phyloP scores from a whole-genome alignment of 352 stramenopile genomes.

The Globisporangium iwayamae region DNA sequence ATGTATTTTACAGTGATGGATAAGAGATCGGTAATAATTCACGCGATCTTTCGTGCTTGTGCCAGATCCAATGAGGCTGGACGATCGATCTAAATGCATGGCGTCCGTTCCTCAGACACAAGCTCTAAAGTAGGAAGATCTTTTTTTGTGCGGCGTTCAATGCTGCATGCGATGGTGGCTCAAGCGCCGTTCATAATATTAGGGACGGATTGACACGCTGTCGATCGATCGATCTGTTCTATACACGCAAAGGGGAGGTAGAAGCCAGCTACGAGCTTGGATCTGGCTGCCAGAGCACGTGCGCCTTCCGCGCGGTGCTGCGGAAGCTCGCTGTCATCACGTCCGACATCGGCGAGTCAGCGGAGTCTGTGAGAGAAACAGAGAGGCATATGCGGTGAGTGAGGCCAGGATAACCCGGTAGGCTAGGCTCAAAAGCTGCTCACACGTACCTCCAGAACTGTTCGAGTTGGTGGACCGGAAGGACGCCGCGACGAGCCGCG shows the following conservation, averaged over 20 bases:
- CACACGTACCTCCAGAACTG: neutral
- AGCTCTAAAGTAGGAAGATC: neutral
- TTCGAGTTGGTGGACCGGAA: conserved; percentile 10
- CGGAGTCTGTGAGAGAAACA: neutral
- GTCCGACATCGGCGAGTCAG: neutral
- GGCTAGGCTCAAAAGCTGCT: no score
- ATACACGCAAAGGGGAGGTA: neutral
- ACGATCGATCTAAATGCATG: neutral
- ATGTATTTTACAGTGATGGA: neutral
- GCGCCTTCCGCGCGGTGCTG: conserved; percentile 2
- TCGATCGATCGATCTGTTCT: neutral
- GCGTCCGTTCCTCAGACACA: neutral
- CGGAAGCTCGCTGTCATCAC: neutral
- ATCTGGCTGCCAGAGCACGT: conserved; percentile 8
- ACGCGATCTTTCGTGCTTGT: neutral
- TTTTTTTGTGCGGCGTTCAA: neutral
- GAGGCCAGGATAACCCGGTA: no score
- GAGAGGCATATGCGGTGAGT: no score
- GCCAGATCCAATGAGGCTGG: neutral
- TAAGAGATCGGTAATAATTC: neutral
- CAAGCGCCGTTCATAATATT: neutral
- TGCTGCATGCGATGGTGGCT: neutral
- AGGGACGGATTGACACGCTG: neutral
- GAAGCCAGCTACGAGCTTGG: neutral
- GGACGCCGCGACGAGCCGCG: conserved; percentile 1